Evolutionary conservation across 2,329 filamentous ascomycete species (phyloP), one percentile per base, ranked within the genome.

Genomic region (Ophiostoma sp.): DNA sequence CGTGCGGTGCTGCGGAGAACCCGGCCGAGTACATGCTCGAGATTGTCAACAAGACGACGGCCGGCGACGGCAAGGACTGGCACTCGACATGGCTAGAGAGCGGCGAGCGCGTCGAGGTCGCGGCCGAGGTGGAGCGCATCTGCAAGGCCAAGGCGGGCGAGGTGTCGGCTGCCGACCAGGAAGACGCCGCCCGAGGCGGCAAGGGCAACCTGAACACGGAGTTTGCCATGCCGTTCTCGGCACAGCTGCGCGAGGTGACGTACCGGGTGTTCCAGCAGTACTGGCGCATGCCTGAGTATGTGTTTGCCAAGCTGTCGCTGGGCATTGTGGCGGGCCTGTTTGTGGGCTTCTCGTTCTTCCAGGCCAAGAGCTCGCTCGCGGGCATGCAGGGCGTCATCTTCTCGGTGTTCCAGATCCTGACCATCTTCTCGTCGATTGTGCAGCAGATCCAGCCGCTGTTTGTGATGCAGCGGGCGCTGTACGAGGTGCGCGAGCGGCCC

Each of bases 231-330:
- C 87, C 90, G 0, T 92, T 96, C 77, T 76, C 74, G 57, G 76
- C 82, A 8, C 93, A 97, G 79, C 81, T 94, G 60, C 81, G 80
- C 70, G 84, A 89, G 76, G 91, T 92, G 70, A 85, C 87, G 23
- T 78, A 85, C 74, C 92, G 93, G 76, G 90, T 95, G 35, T 95
- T 95, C 83, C 87, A 94, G 77, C 92, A 95, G 78, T 96, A 95
- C 84, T 96, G 93, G 93, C 90, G 93, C 72, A 94, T 89, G 0
- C 93, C 93, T 0, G 85, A 89, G 3, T 97, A 96, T 82, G 93
- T 97, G 79, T 96, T 94, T 81, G 89, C 91, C 75, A 96, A 96
- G 83, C 77, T 85, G 0, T 81, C 84, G 2, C 87, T 96, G 31
- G 92, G 89, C 77, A 81, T 86, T 33, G 79, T 87, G 17, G 80